phyloP scores from a whole-genome alignment of 768 basidiomycete species.

The Boletus reticulatus region DNA sequence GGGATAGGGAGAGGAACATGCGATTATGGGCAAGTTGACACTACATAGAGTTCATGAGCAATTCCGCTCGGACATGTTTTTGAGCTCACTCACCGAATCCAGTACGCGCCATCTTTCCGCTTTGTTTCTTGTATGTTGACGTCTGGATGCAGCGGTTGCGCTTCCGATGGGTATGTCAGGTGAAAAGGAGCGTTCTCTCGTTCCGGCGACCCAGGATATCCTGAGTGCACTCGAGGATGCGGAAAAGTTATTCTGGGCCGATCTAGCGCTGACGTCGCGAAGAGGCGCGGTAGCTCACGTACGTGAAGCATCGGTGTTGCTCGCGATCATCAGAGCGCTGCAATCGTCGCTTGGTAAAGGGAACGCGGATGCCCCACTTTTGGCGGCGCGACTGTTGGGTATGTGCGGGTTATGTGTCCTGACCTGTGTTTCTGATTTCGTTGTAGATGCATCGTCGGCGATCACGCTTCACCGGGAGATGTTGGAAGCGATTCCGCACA shows the following conservation, averaged over 20 bases:
- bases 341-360: conserved; percentile 41
- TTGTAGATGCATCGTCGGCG: conserved; percentile 66
- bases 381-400: conserved; percentile 68
- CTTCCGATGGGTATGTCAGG: conserved; percentile 76
- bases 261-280: conserved; percentile 48
- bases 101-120: conserved; percentile 47
- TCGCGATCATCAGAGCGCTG: conserved; percentile 67
- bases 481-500: conserved; percentile 74
- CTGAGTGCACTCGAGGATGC: conserved; percentile 61
- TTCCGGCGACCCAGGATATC: conserved; percentile 54
- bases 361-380: conserved; percentile 36
- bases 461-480: conserved; percentile 85
- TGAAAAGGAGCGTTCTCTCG: conserved; percentile 36
- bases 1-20: conserved; percentile 68
- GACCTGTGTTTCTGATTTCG: neutral
- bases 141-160: conserved; percentile 60
- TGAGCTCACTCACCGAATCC: conserved; percentile 89
- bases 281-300: conserved; percentile 69
- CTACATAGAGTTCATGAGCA: conserved; percentile 74
- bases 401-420: conserved; percentile 4
- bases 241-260: conserved; percentile 66
- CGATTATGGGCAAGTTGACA: conserved; percentile 73
- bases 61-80: conserved; percentile 83
- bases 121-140: conserved; percentile 1
- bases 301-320: conserved; percentile 68